Conservation (phyloP, 176 grass and related monocot genomes). For the Eleusine coracana region DNA sequence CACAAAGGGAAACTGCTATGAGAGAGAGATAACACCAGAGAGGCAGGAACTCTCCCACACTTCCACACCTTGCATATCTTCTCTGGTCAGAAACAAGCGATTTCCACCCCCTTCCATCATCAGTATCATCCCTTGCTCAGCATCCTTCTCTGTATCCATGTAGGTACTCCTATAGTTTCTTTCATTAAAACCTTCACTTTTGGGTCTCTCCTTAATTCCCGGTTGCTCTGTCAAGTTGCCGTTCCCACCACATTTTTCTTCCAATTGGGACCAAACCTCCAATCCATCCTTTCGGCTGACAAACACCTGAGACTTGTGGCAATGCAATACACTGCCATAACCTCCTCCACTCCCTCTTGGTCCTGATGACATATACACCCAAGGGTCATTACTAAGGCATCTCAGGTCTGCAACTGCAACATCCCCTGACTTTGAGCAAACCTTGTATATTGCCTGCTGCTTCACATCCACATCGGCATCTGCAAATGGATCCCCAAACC, state of each 20-base stretch:
- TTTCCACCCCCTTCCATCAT: constrained; percentile 79
- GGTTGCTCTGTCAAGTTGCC: constrained; percentile 22
- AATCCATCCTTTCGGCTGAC: constrained; percentile 70
- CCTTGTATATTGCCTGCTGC: constrained; percentile 68
- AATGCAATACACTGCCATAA: constrained; percentile 62
- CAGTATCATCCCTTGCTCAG: constrained; percentile 57
- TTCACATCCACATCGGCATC: constrained; percentile 70
- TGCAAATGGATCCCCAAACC: constrained; percentile 86
- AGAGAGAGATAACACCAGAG: constrained; percentile 50
- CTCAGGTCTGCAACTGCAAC: constrained; percentile 80
- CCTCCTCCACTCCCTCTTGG: constrained; percentile 63
- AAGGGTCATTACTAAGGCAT: constrained; percentile 70
- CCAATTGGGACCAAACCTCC: constrained; percentile 83
- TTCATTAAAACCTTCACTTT: constrained; percentile 34
- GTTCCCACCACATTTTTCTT: constrained; percentile 19
- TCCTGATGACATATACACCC: constrained; percentile 72
- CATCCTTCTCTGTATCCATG: constrained; percentile 74
- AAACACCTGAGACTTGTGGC: constrained; percentile 80
- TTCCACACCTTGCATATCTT: constrained; percentile 60
- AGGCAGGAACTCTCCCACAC: constrained; percentile 79
- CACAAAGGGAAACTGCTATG: constrained; percentile 16
- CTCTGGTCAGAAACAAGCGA: constrained; percentile 79
- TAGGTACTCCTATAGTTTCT: constrained; percentile 55
- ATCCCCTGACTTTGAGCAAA: constrained; percentile 87
- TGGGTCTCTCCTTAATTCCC: constrained; percentile 7